A percentile compares a stretch with the other conserved stretches of the same genome.
These are phyloP conservation scores for Scleroderma citrinum DNA, from an alignment of 768 basidiomycete genomes.

Conservation along the genomic window DNA sequence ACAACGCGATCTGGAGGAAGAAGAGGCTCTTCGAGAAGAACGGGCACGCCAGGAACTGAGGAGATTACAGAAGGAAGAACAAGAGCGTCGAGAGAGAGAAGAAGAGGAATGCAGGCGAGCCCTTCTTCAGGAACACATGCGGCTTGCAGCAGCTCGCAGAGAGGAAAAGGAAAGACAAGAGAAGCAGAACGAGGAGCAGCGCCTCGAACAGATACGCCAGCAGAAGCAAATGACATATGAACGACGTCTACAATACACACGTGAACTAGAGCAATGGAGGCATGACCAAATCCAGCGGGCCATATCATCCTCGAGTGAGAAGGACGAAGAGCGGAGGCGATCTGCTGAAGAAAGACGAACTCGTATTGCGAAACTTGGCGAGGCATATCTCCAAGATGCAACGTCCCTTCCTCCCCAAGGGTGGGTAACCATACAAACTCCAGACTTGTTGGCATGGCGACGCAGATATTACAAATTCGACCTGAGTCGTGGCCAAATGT, in stretches of 20 bases:
- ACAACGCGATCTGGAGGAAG: conserved; percentile 33
- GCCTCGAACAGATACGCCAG: conserved; percentile 39
- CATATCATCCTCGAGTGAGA: conserved; percentile 40
- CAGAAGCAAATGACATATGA: conserved; percentile 42
- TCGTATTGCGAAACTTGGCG: conserved; percentile 42
- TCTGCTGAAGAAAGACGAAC: conserved; percentile 34
- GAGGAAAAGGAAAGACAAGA: conserved; percentile 34
- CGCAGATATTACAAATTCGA: conserved; percentile 57
- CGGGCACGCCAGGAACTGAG: conserved; percentile 34
- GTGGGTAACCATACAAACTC: conserved; percentile 58
- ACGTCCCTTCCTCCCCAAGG: conserved; percentile 35
- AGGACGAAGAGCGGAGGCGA: conserved; percentile 36
- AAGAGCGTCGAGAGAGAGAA: conserved; percentile 29
- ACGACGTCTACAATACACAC: conserved; percentile 45
- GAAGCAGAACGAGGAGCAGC: conserved; percentile 42
- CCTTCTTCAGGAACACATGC: conserved; percentile 38
- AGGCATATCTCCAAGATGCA: conserved; percentile 39
- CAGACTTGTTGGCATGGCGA: conserved; percentile 52
- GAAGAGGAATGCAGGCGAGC: conserved; percentile 37
- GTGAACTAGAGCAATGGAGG: conserved; percentile 48
- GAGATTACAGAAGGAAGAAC: conserved; percentile 17
- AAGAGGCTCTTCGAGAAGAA: conserved; percentile 40
- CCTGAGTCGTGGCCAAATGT: conserved; percentile 34
- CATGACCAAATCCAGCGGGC: conserved; percentile 39
- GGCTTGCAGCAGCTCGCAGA: conserved; percentile 31